Percentiles rank a stretch among this genome's conserved stretches.
phyloP scores from a whole-genome alignment of 208 protist species.

The Angomonas ambiguus region DNA sequence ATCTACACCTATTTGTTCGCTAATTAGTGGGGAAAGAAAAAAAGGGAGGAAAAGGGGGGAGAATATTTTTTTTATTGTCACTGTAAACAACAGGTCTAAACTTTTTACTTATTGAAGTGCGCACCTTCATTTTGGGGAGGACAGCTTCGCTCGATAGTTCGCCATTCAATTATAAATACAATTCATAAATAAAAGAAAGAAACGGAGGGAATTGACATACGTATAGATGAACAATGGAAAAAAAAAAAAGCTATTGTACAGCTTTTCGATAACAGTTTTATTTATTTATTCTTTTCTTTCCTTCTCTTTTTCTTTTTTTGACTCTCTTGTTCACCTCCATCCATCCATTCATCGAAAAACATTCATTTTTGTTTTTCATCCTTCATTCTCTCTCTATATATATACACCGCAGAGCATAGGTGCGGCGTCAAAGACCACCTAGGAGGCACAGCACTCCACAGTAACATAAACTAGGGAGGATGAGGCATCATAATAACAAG shows the following conservation, averaged over 20 bases:
- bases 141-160: background rate
- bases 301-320: background rate
- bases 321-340: background rate
- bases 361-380: constrained; percentile 1
- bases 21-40: background rate
- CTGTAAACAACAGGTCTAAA: too few relatives aligned
- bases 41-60: too few relatives aligned
- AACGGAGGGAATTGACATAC: background rate
- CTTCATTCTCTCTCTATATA: background rate
- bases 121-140: background rate
- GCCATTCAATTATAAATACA: background rate
- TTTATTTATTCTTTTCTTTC: background rate
- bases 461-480: too few relatives aligned
- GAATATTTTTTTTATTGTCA: too few relatives aligned
- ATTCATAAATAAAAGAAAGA: background rate
- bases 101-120: background rate
- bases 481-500: too few relatives aligned
- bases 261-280: background rate
- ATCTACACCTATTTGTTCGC: background rate
- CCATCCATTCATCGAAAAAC: background rate
- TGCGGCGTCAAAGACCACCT: too few relatives aligned
- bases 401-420: too few relatives aligned
- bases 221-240: background rate
- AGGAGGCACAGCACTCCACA: too few relatives aligned
- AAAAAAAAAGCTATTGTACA: background rate